Percentiles rank a stretch among this genome's conserved stretches.
Conservation (phyloP, 768 basidiomycete genomes). For the Boletus subparvulus region DNA sequence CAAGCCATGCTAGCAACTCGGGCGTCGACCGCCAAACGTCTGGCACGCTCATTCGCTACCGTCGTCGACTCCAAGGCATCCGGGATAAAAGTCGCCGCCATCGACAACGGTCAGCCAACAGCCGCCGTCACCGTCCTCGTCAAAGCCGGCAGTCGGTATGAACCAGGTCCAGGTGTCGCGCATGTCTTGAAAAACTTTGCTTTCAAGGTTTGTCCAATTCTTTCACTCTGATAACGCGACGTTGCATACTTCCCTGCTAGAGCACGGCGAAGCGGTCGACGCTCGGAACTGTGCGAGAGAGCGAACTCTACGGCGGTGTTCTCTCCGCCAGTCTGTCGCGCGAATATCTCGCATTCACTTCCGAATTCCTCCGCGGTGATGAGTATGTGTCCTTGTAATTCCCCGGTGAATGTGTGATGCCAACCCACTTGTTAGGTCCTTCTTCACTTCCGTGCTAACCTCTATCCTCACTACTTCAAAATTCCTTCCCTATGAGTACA, state of each 20-base stretch:
- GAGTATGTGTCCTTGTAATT: slow-evolving; percentile 64
- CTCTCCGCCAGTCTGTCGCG: slow-evolving; percentile 80
- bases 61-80: slow-evolving; percentile 62
- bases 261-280: slow-evolving; percentile 84
- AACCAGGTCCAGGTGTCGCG: slow-evolving; percentile 86
- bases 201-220: slow-evolving; percentile 76
- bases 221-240: background rate
- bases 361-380: slow-evolving; percentile 93
- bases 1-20: slow-evolving; percentile 59
- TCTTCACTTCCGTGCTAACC: slow-evolving; percentile 88
- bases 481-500: slow-evolving; percentile 75
- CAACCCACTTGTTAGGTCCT: slow-evolving; percentile 49
- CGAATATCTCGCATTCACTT: slow-evolving; percentile 90
- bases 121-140: slow-evolving; percentile 85
- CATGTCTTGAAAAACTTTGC: slow-evolving; percentile 97
- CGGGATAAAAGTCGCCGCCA: slow-evolving; percentile 82
- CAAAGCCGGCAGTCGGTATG: slow-evolving; percentile 89
- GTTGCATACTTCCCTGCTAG: slow-evolving; percentile 39
- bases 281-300: slow-evolving; percentile 86
- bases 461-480: slow-evolving; percentile 82
- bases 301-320: slow-evolving; percentile 91
- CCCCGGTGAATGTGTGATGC: background rate
- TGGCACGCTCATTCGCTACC: slow-evolving; percentile 77
- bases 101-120: slow-evolving; percentile 82
- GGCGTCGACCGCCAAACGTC: slow-evolving; percentile 57